phyloP scores from a whole-genome alignment of 108 stramenopile species.

The Halocafeteria seosinensis region DNA sequence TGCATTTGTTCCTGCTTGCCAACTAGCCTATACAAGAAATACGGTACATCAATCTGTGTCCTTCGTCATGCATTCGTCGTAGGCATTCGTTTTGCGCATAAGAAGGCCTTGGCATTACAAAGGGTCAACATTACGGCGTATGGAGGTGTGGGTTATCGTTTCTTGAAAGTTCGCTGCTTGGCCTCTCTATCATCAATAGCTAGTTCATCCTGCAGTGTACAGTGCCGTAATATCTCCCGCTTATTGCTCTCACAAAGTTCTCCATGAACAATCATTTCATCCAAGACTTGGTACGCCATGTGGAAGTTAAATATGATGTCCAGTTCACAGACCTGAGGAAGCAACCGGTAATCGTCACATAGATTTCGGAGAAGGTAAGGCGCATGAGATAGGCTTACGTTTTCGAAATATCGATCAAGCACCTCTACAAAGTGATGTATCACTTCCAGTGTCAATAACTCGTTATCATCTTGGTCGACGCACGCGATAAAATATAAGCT shows the following conservation, averaged over 20 bases:
- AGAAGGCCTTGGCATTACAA: too few species aligned
- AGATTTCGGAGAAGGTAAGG: too few species aligned
- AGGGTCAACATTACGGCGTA: too few species aligned
- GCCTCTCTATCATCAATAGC: too few species aligned
- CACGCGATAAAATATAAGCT: conserved; percentile 46
- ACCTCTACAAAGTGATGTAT: conserved; percentile 98
- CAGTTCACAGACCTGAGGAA: conserved; percentile 75
- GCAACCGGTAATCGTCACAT: too few species aligned
- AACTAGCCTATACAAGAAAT: too few species aligned
- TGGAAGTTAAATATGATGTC: conserved; percentile 99
- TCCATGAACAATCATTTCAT: conserved; percentile 46
- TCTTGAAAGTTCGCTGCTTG: too few species aligned
- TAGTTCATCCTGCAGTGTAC: conserved; percentile 7
- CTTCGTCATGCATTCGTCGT: too few species aligned
- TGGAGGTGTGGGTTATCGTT: too few species aligned
- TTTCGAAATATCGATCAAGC: conserved; percentile 88
- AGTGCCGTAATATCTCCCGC: conserved; percentile 14
- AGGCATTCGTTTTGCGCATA: too few species aligned
- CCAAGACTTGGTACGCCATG: conserved; percentile 50
- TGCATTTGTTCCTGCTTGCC: too few species aligned
- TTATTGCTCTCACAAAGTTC: conserved; percentile 25
- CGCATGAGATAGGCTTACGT: conserved; percentile 7
- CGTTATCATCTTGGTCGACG: conserved; percentile 38
- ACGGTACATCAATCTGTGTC: too few species aligned
- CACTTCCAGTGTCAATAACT: conserved; percentile 56